phyloP scores from a whole-genome alignment of 2,329 filamentous ascomycete genomes.

The Neonectria ditissima region DNA sequence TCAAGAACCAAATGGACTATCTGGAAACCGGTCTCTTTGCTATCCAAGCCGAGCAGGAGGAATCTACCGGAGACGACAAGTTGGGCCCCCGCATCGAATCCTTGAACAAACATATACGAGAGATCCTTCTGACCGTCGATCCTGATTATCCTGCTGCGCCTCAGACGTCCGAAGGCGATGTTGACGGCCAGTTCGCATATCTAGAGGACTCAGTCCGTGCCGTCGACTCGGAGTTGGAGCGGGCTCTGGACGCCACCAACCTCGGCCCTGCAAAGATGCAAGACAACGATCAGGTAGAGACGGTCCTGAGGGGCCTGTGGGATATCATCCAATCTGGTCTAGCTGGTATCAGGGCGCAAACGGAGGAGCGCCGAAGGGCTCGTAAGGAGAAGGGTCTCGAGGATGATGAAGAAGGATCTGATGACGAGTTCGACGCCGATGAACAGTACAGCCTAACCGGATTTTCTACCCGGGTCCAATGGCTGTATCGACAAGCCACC shows the following conservation, averaged over 20 bases:
- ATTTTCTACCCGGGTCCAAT: constrained; percentile 83
- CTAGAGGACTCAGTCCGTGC: constrained; percentile 70
- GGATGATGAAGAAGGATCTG: constrained; percentile 72
- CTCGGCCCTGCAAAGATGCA: constrained; percentile 44
- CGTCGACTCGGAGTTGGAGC: constrained; percentile 59
- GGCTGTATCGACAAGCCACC: constrained; percentile 81
- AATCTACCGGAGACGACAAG: constrained; percentile 47
- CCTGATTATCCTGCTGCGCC: constrained; percentile 69
- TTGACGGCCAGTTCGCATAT: constrained; percentile 77
- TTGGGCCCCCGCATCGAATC: constrained; percentile 67
- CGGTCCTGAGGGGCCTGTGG: constrained; percentile 67
- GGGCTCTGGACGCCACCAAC: constrained; percentile 46
- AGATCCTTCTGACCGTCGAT: constrained; percentile 63
- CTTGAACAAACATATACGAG: constrained; percentile 74
- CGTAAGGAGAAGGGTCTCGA: constrained; percentile 68
- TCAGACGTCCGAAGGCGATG: constrained; percentile 63
- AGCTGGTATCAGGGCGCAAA: constrained; percentile 65
- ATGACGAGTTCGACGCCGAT: constrained; percentile 66
- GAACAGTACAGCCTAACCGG: constrained; percentile 78
- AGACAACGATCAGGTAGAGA: constrained; percentile 65
- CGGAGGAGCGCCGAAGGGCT: constrained; percentile 64
- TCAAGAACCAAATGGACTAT: constrained; percentile 74
- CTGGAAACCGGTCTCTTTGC: constrained; percentile 73
- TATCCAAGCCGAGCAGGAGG: constrained; percentile 69
- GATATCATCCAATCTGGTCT: constrained; percentile 65